A percentile compares a stretch with the other conserved stretches of the same genome.
Conservation (phyloP, 129 eudicot species). For the Flaveria brownii region DNA sequence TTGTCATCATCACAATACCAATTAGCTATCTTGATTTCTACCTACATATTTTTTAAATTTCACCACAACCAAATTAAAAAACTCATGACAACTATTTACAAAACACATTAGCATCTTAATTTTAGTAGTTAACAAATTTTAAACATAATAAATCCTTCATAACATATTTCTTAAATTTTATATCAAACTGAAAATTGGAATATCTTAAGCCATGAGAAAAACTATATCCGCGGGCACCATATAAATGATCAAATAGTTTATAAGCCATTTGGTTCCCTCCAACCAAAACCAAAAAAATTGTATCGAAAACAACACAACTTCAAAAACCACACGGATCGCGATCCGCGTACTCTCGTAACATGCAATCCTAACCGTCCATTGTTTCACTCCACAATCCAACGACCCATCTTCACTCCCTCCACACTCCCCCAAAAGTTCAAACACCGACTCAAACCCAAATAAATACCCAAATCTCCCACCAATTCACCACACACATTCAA, state of each 20-base stretch:
- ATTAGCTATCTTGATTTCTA: too few species aligned
- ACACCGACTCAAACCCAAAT: background rate
- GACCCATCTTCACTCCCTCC: background rate
- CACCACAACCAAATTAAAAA: too few species aligned
- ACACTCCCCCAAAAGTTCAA: background rate
- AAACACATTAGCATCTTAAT: too few species aligned
- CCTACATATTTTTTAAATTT: too few species aligned
- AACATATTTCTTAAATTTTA: too few species aligned
- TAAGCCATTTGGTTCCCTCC: background rate
- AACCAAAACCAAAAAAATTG: background rate
- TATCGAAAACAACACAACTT: background rate
- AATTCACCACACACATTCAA: background rate
- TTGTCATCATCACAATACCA: too few species aligned
- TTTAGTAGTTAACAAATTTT: too few species aligned
- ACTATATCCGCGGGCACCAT: too few species aligned
- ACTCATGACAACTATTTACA: too few species aligned
- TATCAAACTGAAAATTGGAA: too few species aligned
- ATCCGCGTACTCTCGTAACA: background rate
- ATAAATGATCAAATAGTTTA: background rate
- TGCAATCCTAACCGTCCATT: background rate
- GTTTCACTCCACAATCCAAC: background rate
- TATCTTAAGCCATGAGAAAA: too few species aligned
- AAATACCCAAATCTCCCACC: background rate
- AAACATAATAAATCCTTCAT: too few species aligned
- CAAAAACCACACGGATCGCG: background rate